phyloP scores from a whole-genome alignment of 2,329 filamentous ascomycete species.

The Cordyceps farinosa region DNA sequence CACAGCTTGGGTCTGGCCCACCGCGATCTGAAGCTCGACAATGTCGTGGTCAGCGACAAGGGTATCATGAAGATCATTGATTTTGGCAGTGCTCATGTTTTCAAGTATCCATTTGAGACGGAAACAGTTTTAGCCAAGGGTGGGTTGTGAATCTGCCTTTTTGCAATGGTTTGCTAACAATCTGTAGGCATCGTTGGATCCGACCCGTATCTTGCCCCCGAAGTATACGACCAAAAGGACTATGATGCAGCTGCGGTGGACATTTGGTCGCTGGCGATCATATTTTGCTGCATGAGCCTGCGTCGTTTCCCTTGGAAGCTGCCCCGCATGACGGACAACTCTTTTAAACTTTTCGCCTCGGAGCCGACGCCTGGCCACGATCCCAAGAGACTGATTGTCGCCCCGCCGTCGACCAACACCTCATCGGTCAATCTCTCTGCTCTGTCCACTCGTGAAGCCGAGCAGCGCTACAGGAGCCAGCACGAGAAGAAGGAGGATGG shows the following conservation, averaged over 20 bases:
- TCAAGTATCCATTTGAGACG: conserved; percentile 94
- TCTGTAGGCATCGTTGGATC: conserved; percentile 64
- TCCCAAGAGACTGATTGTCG: conserved; percentile 49
- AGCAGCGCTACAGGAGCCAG: conserved; percentile 27
- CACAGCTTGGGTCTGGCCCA: conserved; percentile 95
- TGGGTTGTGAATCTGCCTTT: conserved; percentile 21
- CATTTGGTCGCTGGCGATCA: conserved; percentile 97
- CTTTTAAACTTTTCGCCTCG: conserved; percentile 87
- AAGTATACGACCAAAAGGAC: conserved; percentile 89
- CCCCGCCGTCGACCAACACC: conserved; percentile 29
- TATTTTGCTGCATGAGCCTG: conserved; percentile 98
- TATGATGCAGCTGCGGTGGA: conserved; percentile 94
- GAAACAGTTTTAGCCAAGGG: conserved; percentile 43
- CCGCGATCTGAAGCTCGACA: conserved; percentile 93
- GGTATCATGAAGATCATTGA: conserved; percentile 99
- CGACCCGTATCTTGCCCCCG: conserved; percentile 93
- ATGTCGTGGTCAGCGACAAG: conserved; percentile 92
- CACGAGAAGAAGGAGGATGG: conserved; percentile 25
- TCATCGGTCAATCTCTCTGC: conserved; percentile 44
- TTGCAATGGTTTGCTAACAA: neutral
- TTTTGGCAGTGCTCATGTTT: conserved; percentile 95
- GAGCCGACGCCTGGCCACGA: conserved; percentile 73
- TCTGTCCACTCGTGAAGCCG: conserved; percentile 38
- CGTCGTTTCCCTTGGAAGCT: conserved; percentile 97
- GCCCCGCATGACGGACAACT: conserved; percentile 86